Base-by-base conservation (phyloP, 2,329 filamentous ascomycete species). In the Huntiella omanensis region DNA sequence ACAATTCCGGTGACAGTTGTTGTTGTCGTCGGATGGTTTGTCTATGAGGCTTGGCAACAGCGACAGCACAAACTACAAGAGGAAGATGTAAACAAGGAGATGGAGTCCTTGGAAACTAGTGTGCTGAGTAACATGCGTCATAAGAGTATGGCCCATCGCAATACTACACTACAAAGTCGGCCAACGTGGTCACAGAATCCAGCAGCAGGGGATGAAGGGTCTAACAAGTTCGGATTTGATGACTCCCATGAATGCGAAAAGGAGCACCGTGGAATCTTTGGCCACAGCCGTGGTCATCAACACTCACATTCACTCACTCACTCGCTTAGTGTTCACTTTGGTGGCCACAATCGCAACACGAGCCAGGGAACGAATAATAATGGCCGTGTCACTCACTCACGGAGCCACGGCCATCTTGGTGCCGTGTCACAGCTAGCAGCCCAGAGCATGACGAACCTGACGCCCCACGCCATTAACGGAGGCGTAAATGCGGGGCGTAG, bases 151-250 rank as follows among this genome's bases (percentile, higher is more conserved):
- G 70, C 42, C 36, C 47, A 50, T 22, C 36, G 46, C 53, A 68
- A 75, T 62, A 64, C 65, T 43, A 64, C 67, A 43, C 63, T 76
- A 60, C 62, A 71, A 15, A 68, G 70, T 59, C 64, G 67, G 55
- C 73, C 71, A 2, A 66, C 75, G 64, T 70, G 64, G 51, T 74
- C 70, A 58, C 64, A 65, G 17, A 62, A 66, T 44, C 75, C 71
- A 5, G 17, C 8, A 17, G 28, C 10, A 10, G 32, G 13, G 7
- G 35, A 33, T 6, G 41, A 48, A 4, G 42, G 22, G 10, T 2
- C 2, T 7, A 16, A 33, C 13, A 41, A 42, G 38, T 28, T 34
- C 8, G 37, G 38, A 5, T 28, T n/a, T n/a, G 38, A 28, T 10
- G 38, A 45, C 28, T 15, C 16, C 5, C n/a, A 38, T 28, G 32